Base-by-base conservation (phyloP, 2,329 filamentous ascomycete genomes). In the Didymella lethalis region DNA sequence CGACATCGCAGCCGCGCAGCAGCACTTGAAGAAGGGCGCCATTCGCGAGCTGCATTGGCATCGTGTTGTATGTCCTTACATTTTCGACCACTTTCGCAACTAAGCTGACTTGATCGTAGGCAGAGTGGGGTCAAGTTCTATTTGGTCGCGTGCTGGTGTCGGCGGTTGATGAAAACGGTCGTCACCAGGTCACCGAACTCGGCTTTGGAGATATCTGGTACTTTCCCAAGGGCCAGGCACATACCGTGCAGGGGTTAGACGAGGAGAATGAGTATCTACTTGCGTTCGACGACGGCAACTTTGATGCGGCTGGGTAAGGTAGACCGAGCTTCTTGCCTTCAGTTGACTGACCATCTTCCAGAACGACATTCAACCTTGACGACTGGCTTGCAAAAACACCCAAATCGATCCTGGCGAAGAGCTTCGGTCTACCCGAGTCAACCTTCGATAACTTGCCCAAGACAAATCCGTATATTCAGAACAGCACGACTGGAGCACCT, bases 391-490 rank as follows among this genome's bases (percentile, higher is more conserved):
- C 32, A n/a, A 34, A 34, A 14, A 34, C 32, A 5, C 32, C 32
- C 12, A 34, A 34, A 14, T 34, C 32, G 14, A 34, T 34, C 32
- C 32, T 34, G 32, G 32, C 32, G 12, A 34, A 34, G 14, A 34
- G 12, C 14, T 34, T 34, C 63, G 86, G 86, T 23, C 81, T 90
- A 20, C 80, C 85, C 48, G 80, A 82, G 23, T 83, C 83, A 0
- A 81, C 88, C 45, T 90, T 90, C 62, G 80, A 84, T 62, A 81
- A 80, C 7, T 78, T 90, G 23, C 87, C 87, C 0, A 68, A 79
- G 0, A 79, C 82, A 1, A 84, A 85, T 65, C 87, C 87, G 0
- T 88, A 89, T 71, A 90, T 90, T 64, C 68, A 85, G 48, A 85
- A 87, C 62, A 84, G 79, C 31, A 86, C 84, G 0, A 54, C 55